Base-by-base conservation (phyloP, 306 rosid species). In the Neltuma alba region DNA sequence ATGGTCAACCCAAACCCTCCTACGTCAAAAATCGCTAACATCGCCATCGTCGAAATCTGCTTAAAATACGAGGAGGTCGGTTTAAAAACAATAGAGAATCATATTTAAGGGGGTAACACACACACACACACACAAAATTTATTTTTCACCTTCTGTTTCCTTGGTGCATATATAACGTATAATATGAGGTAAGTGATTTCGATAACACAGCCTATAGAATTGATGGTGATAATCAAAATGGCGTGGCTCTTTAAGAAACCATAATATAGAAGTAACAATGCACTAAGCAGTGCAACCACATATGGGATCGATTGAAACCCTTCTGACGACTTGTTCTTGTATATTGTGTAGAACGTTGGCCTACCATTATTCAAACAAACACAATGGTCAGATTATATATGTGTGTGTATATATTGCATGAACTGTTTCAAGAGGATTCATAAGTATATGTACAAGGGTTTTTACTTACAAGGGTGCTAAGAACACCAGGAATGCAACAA, bases 231-330 rank as follows among this genome's bases (percentile, higher is more conserved):
- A 44, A 90, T 83, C 83, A 92, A 69, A 10, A 54, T 34, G 7
- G 97, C 91, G 83, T 90, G 70, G 38, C 85, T 81, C 71, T 90
- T 92, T 8, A 92, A 77, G 70, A 80, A 37, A 5, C 91, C 94
- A 83, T 92, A 90, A 63, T 90, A 92, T 18, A 92, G 76, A 55
- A 92, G 33, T 40, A 92, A 57, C 70, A 75, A 21, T 63, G 93
- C 94, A 44, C 97, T 92, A 5, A 88, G 89, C 71, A 92, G 84
- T 27, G 94, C 92, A 73, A 87, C 87, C 52, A 87, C 90, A 28
- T 92, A 92, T 1, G 97, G 97, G 15, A 90, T 81, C 7, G 90
- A 82, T 61, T 90, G 94, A 72, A 81, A 92, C 55, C 97, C 94
- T 21, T 87, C 81, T 0, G 93, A 88, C 2, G 94, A 70, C 81